Evolutionary conservation across 805 yeast genomes (phyloP).

Genomic region (Suhomyces sp.): DNA sequence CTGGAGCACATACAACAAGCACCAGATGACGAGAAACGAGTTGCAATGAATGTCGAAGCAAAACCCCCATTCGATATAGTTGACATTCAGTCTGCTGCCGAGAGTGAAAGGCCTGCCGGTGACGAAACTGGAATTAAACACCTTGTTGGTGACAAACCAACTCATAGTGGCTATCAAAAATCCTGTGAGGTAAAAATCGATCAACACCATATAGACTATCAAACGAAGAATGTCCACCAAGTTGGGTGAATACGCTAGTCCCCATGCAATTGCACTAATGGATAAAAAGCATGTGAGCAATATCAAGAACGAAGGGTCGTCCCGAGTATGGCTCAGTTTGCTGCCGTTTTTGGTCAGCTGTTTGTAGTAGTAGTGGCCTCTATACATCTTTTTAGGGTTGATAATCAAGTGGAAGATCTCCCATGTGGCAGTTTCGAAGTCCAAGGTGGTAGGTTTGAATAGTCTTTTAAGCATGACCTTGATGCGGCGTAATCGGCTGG

Average conservation of each 20-base stretch:
- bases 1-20: constrained; percentile 68
- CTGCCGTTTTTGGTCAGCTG: constrained; percentile 46
- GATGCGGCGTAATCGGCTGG: not conserved
- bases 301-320: constrained; percentile 86
- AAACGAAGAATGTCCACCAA: constrained; percentile 60
- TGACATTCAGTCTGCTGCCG: constrained; percentile 20
- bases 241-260: constrained; percentile 71
- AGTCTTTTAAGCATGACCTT: constrained; percentile 29
- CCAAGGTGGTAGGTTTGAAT: constrained; percentile 74
- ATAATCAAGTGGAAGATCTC: constrained; percentile 73
- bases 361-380: constrained; percentile 71
- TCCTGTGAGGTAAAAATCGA: constrained; percentile 77
- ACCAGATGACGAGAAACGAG: constrained; percentile 80
- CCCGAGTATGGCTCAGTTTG: constrained; percentile 79
- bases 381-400: constrained; percentile 78
- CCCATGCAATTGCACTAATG: constrained; percentile 86
- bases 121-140: constrained; percentile 43
- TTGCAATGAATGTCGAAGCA: constrained; percentile 94
- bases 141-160: constrained; percentile 69
- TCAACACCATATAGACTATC: constrained; percentile 76
- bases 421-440: constrained; percentile 92
- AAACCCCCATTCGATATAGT: constrained; percentile 81
- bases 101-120: constrained; percentile 15
- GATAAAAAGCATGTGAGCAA: constrained; percentile 64
- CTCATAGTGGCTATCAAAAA: constrained; percentile 63